Evolutionary conservation across 1,284 basidiomycete genomes (phyloP).

Genomic region (Paramarasmius palmivorus): DNA sequence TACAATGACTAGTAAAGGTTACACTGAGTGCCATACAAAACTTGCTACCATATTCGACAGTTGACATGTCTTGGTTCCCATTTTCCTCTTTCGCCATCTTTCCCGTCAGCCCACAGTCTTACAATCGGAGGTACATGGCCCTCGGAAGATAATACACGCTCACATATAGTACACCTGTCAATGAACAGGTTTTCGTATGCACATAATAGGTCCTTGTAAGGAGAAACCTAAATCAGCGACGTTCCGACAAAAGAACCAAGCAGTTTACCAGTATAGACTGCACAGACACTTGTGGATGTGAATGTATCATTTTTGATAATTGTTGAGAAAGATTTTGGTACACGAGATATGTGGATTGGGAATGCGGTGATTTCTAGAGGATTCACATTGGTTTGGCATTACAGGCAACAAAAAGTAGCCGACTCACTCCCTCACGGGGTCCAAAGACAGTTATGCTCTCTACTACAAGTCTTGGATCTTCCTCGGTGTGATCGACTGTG

Average conservation of each 20-base stretch:
- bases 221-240: background rate
- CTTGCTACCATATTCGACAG: background rate
- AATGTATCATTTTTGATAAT: background rate
- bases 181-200: slow-evolving; percentile 1
- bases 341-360: background rate
- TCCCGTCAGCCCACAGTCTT: background rate
- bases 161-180: background rate
- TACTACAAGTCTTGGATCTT: background rate
- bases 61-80: slow-evolving; percentile 5
- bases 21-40: background rate
- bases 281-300: slow-evolving; percentile 1
- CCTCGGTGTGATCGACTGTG: background rate
- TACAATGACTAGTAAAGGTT: too few relatives aligned
- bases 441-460: slow-evolving; percentile 2
- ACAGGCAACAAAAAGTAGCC: background rate
- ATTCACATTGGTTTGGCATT: background rate
- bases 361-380: background rate
- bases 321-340: slow-evolving; percentile 2
- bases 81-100: slow-evolving; percentile 1
- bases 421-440: background rate
- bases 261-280: background rate
- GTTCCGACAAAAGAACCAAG: background rate
- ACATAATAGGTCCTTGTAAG: background rate
- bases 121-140: slow-evolving; percentile 2
- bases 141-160: background rate